phyloP scores from a whole-genome alignment of 192 early-diverging fungal genomes.

The Rhizophagus sp. region DNA sequence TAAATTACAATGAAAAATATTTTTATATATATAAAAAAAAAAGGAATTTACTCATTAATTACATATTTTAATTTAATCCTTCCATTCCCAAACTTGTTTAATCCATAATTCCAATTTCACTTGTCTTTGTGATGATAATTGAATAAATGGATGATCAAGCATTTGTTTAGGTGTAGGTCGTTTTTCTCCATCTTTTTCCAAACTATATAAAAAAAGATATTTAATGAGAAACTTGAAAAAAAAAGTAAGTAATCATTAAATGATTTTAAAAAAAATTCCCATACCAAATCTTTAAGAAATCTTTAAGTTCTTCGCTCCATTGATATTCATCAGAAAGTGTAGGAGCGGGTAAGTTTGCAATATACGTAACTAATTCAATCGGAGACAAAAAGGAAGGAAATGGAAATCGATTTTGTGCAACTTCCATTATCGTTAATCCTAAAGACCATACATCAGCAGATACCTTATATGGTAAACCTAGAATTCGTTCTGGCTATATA shows the following conservation, averaged over 20 bases:
- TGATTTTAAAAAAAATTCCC: conserved; percentile 16
- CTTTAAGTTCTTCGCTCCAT: conserved; percentile 61
- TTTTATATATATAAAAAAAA: not conserved
- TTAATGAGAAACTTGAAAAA: conserved; percentile 6
- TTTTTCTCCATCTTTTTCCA: conserved; percentile 71
- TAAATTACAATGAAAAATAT: not conserved
- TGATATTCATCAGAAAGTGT: conserved; percentile 65
- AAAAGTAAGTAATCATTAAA: conserved; percentile 18
- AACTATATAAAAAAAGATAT: conserved; percentile 39
- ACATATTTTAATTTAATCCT: not conserved
- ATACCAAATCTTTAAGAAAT: conserved; percentile 76
- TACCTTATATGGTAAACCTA: conserved; percentile 84
- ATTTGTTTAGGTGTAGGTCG: conserved; percentile 72
- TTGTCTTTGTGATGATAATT: conserved; percentile 53
- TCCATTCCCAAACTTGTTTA: conserved; percentile 64
- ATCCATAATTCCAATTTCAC: conserved; percentile 75
- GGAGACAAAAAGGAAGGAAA: conserved; percentile 83
- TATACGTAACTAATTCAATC: conserved; percentile 93
- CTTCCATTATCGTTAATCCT: conserved; percentile 90
- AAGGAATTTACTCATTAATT: too few relatives aligned
- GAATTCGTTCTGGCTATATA: conserved; percentile 89
- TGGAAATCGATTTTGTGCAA: conserved; percentile 89
- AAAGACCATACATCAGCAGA: conserved; percentile 97
- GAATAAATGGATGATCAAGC: conserved; percentile 70
- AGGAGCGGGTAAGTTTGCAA: conserved; percentile 88